Evolutionary conservation across 2,329 filamentous ascomycete species (phyloP), one percentile per base, ranked within the genome.

Genomic region (Penicillium brevicompactum): DNA sequence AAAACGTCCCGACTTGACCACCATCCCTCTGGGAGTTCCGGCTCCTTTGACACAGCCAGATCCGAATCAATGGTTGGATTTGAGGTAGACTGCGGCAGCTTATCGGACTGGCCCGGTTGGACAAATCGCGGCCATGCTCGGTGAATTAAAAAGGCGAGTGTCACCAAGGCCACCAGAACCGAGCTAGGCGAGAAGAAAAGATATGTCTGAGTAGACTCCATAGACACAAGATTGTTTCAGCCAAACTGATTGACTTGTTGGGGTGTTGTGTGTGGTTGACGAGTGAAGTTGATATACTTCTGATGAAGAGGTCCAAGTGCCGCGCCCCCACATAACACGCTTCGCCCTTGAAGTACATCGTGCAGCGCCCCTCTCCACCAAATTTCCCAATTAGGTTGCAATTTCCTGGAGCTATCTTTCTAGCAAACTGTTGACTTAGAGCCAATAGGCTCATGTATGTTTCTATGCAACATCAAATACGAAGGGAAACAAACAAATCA

Each of bases 1-100:
- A 78, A 82, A 42, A 77, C 69, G 24, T 76, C 72, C 11, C 70
- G 70, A 30, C 74, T 75, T 21, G 69, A 76, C 59, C 65, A 70
- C 70, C 71, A 74, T 44, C 68, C 62, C 46, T 67, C 66, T 37
- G 77, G 77, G 37, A 78, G 70, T 14, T 76, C 73, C 1, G 72
- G 68, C 55, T 78, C 75, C 56, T 77, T 77, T 9, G 57, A 64
- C 2, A 78, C 75, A 0, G 40, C 22, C 11, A 60, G 14, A 10
- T 32, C 30, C 4, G n/a, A 5, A 32, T 13, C 21, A 1, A 21
- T 10, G 0, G 11, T 10, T 37, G 21, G 2, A 11, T 51, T 21
- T 14, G 1, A 2, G 10, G 4, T 24, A 5, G 46, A 22, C 2
- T 14, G 5, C 2, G 43, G 21, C 6, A 55, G 1, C 21, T 55